Evolutionary conservation across 1,284 basidiomycete species (phyloP).

Genomic region (Salmacisia buchloeana): DNA sequence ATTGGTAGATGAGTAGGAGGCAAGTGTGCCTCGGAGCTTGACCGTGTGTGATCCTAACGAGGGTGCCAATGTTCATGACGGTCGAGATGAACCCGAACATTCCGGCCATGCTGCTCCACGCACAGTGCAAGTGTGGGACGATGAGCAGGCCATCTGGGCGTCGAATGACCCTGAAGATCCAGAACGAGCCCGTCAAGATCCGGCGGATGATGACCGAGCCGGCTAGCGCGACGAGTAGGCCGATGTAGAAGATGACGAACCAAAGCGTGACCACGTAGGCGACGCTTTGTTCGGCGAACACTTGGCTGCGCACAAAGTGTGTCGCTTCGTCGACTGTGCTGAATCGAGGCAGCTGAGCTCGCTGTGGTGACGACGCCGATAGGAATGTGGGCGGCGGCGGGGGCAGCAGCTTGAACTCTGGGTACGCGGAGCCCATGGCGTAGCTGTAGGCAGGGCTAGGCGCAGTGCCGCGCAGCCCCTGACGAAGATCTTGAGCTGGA

Average conservation of each 20-base stretch:
- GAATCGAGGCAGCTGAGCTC: background rate
- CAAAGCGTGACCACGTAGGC: background rate
- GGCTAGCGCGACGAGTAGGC: background rate
- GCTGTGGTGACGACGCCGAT: background rate
- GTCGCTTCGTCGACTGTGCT: background rate
- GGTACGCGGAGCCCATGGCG: background rate
- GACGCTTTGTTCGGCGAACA: background rate
- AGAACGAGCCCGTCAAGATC: background rate
- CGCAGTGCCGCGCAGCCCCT: no score
- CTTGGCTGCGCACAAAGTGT: no score
- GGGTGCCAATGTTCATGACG: background rate
- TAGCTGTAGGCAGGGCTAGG: background rate
- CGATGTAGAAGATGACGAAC: slow-evolving; percentile 3
- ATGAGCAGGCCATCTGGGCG: background rate
- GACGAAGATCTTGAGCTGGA: no score
- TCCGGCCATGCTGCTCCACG: background rate
- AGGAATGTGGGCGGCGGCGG: background rate
- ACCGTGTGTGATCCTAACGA: background rate
- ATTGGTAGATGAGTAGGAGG: background rate
- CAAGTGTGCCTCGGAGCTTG: background rate
- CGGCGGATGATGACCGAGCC: background rate
- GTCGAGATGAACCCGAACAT: background rate
- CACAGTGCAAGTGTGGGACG: background rate
- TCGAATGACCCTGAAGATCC: background rate
- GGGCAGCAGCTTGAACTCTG: background rate